Evolutionary conservation across 306 rosid genomes (phyloP).

Genomic region (Vigna nakashimae): DNA sequence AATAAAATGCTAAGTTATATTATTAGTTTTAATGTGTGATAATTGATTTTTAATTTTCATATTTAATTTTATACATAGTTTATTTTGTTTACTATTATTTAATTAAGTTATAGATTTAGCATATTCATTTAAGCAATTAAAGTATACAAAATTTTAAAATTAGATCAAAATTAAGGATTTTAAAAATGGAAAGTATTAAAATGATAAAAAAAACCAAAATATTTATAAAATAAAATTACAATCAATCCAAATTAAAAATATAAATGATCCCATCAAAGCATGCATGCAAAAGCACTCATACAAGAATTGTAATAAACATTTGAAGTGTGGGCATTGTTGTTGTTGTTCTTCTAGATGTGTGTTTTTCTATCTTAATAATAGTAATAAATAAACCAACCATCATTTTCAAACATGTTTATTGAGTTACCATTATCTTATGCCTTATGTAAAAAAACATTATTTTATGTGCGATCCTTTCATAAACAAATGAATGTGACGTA

Average conservation of each 20-base stretch:
- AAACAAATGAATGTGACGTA: not conserved
- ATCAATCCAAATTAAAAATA: not conserved
- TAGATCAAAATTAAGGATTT: too few species aligned
- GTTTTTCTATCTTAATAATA: not conserved
- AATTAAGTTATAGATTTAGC: too few species aligned
- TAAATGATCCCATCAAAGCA: not conserved
- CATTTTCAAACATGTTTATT: not conserved
- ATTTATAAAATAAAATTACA: too few species aligned
- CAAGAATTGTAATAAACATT: not conserved
- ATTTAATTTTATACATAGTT: too few species aligned
- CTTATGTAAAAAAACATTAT: not conserved
- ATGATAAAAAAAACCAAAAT: too few species aligned
- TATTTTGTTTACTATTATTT: too few species aligned
- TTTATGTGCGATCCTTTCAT: not conserved
- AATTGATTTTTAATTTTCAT: too few species aligned
- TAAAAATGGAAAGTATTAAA: too few species aligned
- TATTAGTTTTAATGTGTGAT: too few species aligned
- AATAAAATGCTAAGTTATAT: too few species aligned
- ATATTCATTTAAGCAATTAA: too few species aligned
- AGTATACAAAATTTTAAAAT: too few species aligned
- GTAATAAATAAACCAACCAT: slow-evolving; percentile 8
- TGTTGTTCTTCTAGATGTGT: not conserved
- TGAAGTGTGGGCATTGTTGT: not conserved
- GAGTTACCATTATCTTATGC: not conserved
- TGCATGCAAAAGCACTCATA: not conserved